Base-by-base conservation (phyloP, 805 yeast species). In the Maudiozyma pseudohumilis region DNA sequence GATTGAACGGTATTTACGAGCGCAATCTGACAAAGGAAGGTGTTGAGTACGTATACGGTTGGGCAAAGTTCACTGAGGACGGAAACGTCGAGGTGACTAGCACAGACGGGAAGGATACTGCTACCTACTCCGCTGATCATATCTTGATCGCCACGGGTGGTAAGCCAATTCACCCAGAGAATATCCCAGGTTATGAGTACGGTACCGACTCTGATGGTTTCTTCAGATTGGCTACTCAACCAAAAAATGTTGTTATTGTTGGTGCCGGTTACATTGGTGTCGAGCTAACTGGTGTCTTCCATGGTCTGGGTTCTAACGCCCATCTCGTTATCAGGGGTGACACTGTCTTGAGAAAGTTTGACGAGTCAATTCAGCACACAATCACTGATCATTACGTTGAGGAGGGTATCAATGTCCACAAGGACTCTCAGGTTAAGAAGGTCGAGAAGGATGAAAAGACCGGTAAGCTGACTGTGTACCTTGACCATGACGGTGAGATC, bases 261-360 rank as follows among this genome's bases (percentile, higher is more conserved):
- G 99, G 99, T 50, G 96, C 96, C 27, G 99, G 99, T 31, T 92
- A 92, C 65, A 92, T 92, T 58, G 97, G 95, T 40, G 81, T 87
- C 34, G 99, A 92, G 66, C 72, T 92, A 36, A 82, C 96, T 6
- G 98, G 98, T 45, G 87, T 92, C 32, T 89, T 92, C 75, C 72
- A 83, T 47, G 86, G 86, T 18, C 70, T 92, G 44, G 95, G 94
- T 13, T 59, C 89, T 12, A 86, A 89, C 48, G 80, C 95, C 33
- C 89, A 84, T 59, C 60, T 92, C 60, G 73, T 89, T 43, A 83
- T 89, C 45, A 79, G 99, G 67, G 94, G 94, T 47, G 89, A 88
- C 41, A 80, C 88, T 2, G 88, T 92, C 21, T 70, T 92, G 60
- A 77, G 97, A 59, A 74, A 79, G 41, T 92, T 92, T 56, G 99